Evolutionary conservation across 1,139 yeast genomes (phyloP), one percentile per base, ranked within the genome.

Genomic region (Geotrichum siamense): DNA sequence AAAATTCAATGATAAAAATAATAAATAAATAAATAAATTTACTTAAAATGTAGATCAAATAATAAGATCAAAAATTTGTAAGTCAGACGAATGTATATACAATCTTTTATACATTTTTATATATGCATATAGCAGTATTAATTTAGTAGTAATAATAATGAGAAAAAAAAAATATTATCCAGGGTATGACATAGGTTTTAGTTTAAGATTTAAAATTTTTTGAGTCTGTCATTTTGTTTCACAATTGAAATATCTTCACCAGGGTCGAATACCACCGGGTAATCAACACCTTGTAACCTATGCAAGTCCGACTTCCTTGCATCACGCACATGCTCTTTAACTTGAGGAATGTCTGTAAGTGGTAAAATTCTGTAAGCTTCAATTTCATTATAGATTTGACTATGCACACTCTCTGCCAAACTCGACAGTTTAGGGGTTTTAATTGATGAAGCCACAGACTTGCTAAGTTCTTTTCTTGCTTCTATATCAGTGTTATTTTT

Each of bases 401-500:
- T 27, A 3, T 34, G 25, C 22, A 43, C 17, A 32, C 43, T 43
- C 22, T 42, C 32, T 13, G 26, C 38, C 26, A 10, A 16, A 21
- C 36, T 41, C 26, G 26, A 23, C 10, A 23, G 26, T 10, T 10
- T 23, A 5, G 12, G 16, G 5, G 12, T 28, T 9, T 17, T n/a
- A 4, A 8, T 13, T 16, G n/a, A 6, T 6, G 16, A 30, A 16
- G 34, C 15, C 15, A 6, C 17, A 5, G 34, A 16, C 21, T 30
- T 30, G 5, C 16, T 9, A 6, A 16, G 34, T 5, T 19, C 21
- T 5, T 28, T 34, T 15, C 35, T 30, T 6, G 39, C 38, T 20
- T 44, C 43, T 10, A 43, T 43, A 25, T 44, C 43, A 3, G 41
- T 43, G n/a, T 41, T 35, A 15, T 30, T 15, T 5, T 43, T 43